A percentile compares a stretch with the other conserved stretches of the same genome.
phyloP scores from a whole-genome alignment of 2,329 filamentous ascomycete genomes.

The Paracoccidioides lutzii region DNA sequence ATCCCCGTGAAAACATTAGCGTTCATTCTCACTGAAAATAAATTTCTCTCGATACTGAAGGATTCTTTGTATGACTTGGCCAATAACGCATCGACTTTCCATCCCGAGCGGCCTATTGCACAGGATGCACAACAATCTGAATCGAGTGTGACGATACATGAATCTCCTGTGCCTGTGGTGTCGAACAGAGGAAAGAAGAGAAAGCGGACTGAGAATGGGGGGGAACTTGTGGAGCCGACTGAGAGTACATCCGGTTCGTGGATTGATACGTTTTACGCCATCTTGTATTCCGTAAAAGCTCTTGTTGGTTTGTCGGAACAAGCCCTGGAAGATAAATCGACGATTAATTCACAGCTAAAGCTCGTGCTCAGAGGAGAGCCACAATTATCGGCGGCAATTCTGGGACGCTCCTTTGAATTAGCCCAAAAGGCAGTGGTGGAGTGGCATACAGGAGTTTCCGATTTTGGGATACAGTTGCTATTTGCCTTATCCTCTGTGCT shows the following conservation, averaged over 20 bases:
- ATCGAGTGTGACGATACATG: slow-evolving; percentile 23
- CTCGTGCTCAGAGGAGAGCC: slow-evolving; percentile 27
- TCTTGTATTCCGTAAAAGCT: slow-evolving; percentile 3
- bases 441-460: background rate
- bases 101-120: slow-evolving; percentile 9
- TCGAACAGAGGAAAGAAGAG: slow-evolving; percentile 24
- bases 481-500: slow-evolving; percentile 23
- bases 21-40: slow-evolving; percentile 55
- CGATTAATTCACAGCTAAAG: slow-evolving; percentile 26
- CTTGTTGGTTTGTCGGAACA: slow-evolving; percentile 5
- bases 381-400: slow-evolving; percentile 21
- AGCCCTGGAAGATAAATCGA: slow-evolving; percentile 12
- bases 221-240: slow-evolving; percentile 1
- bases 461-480: slow-evolving; percentile 18
- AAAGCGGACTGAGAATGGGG: slow-evolving; percentile 22
- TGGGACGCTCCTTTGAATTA: slow-evolving; percentile 25
- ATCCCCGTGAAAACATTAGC: slow-evolving; percentile 58
- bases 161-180: slow-evolving; percentile 11
- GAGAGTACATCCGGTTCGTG: background rate
- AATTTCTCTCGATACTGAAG: slow-evolving; percentile 54
- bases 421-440: slow-evolving; percentile 9
- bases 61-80: slow-evolving; percentile 48
- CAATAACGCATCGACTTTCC: slow-evolving; percentile 15
- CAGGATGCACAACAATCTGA: slow-evolving; percentile 22
- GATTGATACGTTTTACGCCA: slow-evolving; percentile 5